Percentiles rank a stretch among this genome's conserved stretches.
Conservation (phyloP, 1,284 basidiomycete species). For the Golubevia sp. region DNA sequence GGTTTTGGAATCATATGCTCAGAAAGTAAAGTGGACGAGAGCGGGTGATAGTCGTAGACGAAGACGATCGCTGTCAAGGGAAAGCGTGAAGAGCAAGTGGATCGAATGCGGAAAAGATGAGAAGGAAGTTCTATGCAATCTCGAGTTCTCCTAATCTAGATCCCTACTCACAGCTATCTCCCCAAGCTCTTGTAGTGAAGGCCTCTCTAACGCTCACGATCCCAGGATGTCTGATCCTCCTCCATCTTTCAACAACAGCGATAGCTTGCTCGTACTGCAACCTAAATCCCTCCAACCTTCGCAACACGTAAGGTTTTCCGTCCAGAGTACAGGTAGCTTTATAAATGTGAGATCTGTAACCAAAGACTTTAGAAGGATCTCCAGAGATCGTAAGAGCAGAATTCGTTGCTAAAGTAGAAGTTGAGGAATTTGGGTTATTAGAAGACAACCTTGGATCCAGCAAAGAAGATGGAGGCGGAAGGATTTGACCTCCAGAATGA, state of each 20-base stretch:
- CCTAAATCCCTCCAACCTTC: constrained; percentile 72
- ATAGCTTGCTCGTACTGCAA: constrained; percentile 75
- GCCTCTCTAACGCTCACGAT: constrained; percentile 87
- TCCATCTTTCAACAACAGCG: constrained; percentile 83
- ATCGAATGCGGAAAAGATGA: not conserved
- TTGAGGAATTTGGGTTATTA: not conserved
- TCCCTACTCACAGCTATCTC: constrained; percentile 80
- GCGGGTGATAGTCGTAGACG: constrained; percentile 58
- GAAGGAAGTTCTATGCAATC: not conserved
- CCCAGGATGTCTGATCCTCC: constrained; percentile 80
- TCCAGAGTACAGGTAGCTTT: constrained; percentile 56
- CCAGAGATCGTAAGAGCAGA: constrained; percentile 33
- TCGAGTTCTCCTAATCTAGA: not conserved
- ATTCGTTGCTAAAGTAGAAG: not conserved
- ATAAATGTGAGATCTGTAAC: constrained; percentile 48
- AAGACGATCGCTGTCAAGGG: constrained; percentile 52
- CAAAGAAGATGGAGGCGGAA: not conserved
- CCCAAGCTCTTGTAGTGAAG: constrained; percentile 91
- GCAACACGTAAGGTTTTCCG: constrained; percentile 48
- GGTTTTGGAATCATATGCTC: constrained; percentile 58
- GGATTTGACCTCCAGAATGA: not conserved
- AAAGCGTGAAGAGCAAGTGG: not conserved
- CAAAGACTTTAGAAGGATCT: constrained; percentile 51
- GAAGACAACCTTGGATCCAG: not conserved
- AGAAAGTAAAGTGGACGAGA: constrained; percentile 50